These are phyloP conservation scores for Aspergillus affinis DNA, from an alignment of 495 filamentous ascomycete genomes.

Conservation along the genomic window DNA sequence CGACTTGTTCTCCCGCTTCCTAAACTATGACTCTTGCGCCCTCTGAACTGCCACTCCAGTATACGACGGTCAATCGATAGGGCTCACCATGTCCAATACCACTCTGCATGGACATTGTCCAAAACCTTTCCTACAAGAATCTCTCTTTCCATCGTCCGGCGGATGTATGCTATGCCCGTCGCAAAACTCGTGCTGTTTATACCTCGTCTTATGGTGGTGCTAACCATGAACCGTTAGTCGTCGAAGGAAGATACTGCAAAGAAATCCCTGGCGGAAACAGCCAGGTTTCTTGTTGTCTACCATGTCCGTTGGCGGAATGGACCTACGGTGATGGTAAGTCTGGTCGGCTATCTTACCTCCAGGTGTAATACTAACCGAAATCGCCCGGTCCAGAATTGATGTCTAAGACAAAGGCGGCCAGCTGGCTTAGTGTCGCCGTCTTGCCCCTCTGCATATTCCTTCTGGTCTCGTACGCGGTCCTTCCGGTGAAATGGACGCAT, in stretches of 20 bases:
- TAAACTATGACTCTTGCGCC: conserved; percentile 17
- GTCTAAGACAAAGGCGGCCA: conserved; percentile 60
- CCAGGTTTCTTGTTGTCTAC: conserved; percentile 72
- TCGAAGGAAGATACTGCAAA: conserved; percentile 65
- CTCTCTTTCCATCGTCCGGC: conserved; percentile 54
- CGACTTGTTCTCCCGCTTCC: neutral
- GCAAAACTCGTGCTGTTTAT: neutral
- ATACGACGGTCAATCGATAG: neutral
- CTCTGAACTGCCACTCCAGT: conserved; percentile 10
- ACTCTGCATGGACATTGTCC: conserved; percentile 54
- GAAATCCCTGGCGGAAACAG: conserved; percentile 43
- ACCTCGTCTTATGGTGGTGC: neutral
- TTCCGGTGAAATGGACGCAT: conserved; percentile 87
- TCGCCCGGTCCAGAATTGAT: conserved; percentile 52
- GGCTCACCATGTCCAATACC: conserved; percentile 25
- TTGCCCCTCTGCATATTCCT: conserved; percentile 73
- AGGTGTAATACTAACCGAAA: conserved; percentile 15
- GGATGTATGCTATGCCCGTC: conserved; percentile 56
- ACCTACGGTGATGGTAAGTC: conserved; percentile 71
- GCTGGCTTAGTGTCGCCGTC: conserved; percentile 77
- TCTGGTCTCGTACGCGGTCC: conserved; percentile 74
- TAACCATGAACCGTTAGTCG: conserved; percentile 46
- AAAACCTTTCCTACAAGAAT: conserved; percentile 61
- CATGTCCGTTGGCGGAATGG: conserved; percentile 85
- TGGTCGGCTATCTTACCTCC: neutral